phyloP scores from a whole-genome alignment of 768 basidiomycete genomes.

The Leucosporidium yakuticum region DNA sequence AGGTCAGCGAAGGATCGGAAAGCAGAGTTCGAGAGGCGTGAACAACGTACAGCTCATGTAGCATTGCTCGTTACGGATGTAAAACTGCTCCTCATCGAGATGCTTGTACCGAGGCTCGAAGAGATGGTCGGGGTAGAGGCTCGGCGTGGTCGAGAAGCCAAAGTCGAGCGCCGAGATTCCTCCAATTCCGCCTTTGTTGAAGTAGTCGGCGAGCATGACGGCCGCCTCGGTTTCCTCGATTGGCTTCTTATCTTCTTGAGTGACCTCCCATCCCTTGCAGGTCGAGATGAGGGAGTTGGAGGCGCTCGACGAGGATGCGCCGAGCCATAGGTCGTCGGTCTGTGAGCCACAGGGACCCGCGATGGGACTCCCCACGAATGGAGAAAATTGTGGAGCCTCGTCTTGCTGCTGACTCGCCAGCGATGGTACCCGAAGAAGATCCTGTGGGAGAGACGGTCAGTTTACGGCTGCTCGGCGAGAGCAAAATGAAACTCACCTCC shows the following conservation, averaged over 20 bases:
- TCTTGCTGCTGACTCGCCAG: too few relatives aligned
- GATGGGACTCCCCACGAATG: too few relatives aligned
- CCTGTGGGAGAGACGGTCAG: background rate
- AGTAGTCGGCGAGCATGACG: conserved; percentile 16
- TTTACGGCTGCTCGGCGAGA: too few relatives aligned
- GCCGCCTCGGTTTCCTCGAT: conserved; percentile 21
- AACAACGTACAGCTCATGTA: background rate
- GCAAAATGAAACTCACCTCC: background rate
- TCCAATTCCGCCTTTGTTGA: conserved; percentile 28
- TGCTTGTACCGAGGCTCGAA: background rate
- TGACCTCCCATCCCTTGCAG: too few relatives aligned
- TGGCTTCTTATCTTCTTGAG: too few relatives aligned
- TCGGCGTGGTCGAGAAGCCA: conserved; percentile 24
- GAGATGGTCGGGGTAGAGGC: background rate
- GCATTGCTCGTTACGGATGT: too few relatives aligned
- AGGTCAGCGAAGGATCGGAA: background rate
- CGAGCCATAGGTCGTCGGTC: too few relatives aligned
- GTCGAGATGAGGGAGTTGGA: too few relatives aligned
- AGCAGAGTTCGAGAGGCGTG: background rate
- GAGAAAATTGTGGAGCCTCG: too few relatives aligned
- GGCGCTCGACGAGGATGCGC: too few relatives aligned
- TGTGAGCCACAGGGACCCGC: too few relatives aligned
- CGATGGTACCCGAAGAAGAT: background rate
- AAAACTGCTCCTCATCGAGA: background rate
- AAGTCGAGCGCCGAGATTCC: conserved; percentile 31